Evolutionary conservation across 23 red algal species (phyloP), one percentile per base, ranked within the genome.

Genomic region (Gracilaria domingensis): DNA sequence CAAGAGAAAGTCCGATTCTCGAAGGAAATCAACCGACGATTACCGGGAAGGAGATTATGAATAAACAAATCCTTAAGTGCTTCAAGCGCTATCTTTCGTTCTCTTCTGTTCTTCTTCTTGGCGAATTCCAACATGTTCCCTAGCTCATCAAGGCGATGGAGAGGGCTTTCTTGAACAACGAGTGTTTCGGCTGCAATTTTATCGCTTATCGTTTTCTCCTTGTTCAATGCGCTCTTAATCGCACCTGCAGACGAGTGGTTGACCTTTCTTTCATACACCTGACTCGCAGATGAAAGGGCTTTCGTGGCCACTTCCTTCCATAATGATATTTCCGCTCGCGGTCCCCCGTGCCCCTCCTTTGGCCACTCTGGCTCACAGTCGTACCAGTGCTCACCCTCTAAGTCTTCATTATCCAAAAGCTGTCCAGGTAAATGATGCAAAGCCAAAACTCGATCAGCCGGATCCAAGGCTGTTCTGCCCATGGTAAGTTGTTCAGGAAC

Each of bases 51-150:
- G 35, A 98, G 79, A 59, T 94, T 87, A 51, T 95, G 35, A 1
- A 98, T 26, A 47, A 98, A 95, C 4, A 95, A 65, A 83, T 98
- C 96, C 40, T 95, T 93, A 30, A 95, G 60, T 29, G 93, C 88
- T 36, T 93, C 90, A 78, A 98, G 62, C 12, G 89, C 88, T 33
- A 42, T 83, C 16, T 57, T 79, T 8, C 88, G 53, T 57, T 96
- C 88, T 49, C 65, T 12, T 24, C 88, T 55, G 29, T 79, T 75
- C 39, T 89, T 83, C 62, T 94, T 90, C 12, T 56, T 36, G 0
- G 95, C 90, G 33, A 77, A 76, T 37, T 38, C 60, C 26, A 97
- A 66, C 35, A 97, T 64, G 12, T 47, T 77, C 12, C 45, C 42
- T 11, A 97, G 84, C 48, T 97, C 84, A 35, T 80, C 90, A 28